Conservation (phyloP, 768 basidiomycete species). For the Pisolithus orientalis region DNA sequence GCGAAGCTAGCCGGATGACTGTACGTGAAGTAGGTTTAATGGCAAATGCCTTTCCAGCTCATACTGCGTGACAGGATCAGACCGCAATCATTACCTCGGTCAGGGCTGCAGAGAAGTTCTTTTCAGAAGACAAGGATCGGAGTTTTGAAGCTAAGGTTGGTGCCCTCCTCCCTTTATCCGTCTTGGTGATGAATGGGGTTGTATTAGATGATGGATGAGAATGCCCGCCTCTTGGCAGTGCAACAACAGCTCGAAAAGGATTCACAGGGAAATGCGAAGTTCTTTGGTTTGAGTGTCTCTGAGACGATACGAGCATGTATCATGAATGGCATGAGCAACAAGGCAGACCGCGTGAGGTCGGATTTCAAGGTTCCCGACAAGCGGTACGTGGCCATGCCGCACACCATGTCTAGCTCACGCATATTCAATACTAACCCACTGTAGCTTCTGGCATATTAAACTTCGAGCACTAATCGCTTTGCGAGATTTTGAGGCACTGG, state of each 20-base stretch:
- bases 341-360: slow-evolving; percentile 80
- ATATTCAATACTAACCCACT: not conserved
- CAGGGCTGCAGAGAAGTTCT: slow-evolving; percentile 84
- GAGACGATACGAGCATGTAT: slow-evolving; percentile 80
- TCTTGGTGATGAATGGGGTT: not conserved
- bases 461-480: slow-evolving; percentile 73
- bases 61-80: slow-evolving; percentile 52
- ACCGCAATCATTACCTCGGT: slow-evolving; percentile 63
- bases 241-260: slow-evolving; percentile 92
- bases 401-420: not conserved
- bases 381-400: slow-evolving; percentile 44
- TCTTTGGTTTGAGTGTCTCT: slow-evolving; percentile 82
- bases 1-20: slow-evolving; percentile 65
- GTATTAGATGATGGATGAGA: slow-evolving; percentile 90
- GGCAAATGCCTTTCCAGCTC: not conserved
- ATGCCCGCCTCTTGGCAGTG: slow-evolving; percentile 58
- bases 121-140: slow-evolving; percentile 91
- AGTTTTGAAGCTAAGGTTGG: slow-evolving; percentile 84
- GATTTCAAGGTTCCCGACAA: slow-evolving; percentile 97
- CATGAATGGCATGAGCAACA: slow-evolving; percentile 73
- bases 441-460: slow-evolving; percentile 92
- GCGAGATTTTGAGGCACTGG: slow-evolving; percentile 82
- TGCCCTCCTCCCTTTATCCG: not conserved
- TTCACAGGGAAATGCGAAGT: slow-evolving; percentile 63
- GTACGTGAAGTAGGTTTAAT: slow-evolving; percentile 33